Evolutionary conservation across 1,284 basidiomycete species (phyloP).

Genomic region (Papiliotrema laurentii): DNA sequence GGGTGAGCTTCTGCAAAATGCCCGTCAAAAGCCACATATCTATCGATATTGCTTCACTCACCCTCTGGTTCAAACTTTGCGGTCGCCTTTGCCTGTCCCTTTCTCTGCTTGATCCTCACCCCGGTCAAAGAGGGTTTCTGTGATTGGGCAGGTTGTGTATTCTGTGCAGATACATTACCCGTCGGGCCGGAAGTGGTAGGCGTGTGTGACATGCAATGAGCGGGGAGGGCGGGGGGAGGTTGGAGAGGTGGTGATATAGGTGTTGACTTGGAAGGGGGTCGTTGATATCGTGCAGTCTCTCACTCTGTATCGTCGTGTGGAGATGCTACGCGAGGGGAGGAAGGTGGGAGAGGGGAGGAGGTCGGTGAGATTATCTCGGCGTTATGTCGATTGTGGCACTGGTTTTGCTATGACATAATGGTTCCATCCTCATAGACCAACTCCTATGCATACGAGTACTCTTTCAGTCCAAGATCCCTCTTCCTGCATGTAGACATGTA

Average conservation of each 20-base stretch:
- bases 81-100: constrained; percentile 50
- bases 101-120: constrained; percentile 52
- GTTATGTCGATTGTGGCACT: too few species aligned
- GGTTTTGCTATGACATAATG: too few species aligned
- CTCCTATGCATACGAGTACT: too few species aligned
- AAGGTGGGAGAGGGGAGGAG: too few species aligned
- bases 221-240: background rate
- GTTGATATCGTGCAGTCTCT: too few species aligned
- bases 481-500: too few species aligned
- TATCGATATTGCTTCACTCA: constrained; percentile 28
- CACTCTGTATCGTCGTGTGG: too few species aligned
- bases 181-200: constrained; percentile 36
- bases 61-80: constrained; percentile 56
- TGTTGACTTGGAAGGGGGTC: background rate
- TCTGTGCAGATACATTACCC: constrained; percentile 33
- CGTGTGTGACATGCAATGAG: constrained; percentile 48
- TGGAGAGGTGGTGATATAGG: background rate
- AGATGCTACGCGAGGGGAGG: too few species aligned
- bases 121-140: constrained; percentile 51
- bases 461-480: too few species aligned
- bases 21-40: background rate
- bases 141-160: constrained; percentile 26
- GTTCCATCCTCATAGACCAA: too few species aligned
- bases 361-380: too few species aligned
- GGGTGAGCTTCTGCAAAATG: background rate